Conservation (phyloP, 306 rosid species). For the Cyclanthera cordifolia region DNA sequence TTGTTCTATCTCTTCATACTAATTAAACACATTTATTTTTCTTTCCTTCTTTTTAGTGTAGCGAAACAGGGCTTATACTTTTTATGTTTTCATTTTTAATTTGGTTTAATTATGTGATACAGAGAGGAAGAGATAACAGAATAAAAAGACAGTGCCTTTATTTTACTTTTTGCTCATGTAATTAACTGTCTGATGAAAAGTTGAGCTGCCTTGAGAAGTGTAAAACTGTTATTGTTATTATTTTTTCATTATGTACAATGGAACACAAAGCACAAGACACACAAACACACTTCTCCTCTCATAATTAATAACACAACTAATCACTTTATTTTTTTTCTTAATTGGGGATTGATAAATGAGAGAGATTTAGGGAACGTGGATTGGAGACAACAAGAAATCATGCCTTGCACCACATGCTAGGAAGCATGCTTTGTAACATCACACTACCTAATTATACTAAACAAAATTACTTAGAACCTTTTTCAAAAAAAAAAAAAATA, state of each 20-base stretch:
- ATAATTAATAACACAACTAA: neutral
- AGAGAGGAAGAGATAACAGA: neutral
- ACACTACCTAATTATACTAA: neutral
- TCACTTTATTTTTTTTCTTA: neutral
- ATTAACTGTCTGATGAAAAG: neutral
- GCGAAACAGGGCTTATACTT: no score
- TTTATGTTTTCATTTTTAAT: no score
- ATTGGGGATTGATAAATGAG: neutral
- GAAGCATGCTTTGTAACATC: constrained; percentile 1
- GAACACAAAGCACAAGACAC: neutral
- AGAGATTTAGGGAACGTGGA: constrained; percentile 9
- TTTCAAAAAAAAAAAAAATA: no score
- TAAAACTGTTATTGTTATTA: neutral
- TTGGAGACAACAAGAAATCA: constrained; percentile 1
- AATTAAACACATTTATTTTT: no score
- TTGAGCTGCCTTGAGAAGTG: constrained; percentile 12
- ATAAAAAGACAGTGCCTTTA: neutral
- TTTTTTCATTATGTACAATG: neutral
- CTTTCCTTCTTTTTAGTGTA: no score
- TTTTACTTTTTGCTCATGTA: neutral
- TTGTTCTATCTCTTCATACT: no score
- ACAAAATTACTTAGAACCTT: no score
- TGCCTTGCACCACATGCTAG: constrained; percentile 7
- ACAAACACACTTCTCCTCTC: neutral
- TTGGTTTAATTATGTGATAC: no score